A percentile compares a stretch with the other conserved stretches of the same genome.
These are phyloP conservation scores for Linnemannia exigua DNA, from an alignment of 192 early-diverging fungal genomes.

Conservation along the genomic window DNA sequence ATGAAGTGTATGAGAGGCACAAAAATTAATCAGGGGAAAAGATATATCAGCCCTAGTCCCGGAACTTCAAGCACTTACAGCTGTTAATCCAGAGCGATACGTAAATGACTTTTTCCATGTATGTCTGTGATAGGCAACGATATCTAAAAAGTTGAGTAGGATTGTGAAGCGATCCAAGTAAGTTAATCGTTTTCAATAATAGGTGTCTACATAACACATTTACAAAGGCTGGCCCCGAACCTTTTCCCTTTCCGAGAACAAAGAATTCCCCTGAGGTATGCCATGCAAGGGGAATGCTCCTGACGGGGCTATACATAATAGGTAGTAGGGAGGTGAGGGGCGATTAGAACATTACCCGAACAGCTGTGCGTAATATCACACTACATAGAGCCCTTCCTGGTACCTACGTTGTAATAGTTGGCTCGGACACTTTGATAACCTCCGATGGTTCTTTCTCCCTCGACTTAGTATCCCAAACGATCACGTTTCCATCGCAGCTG, in stretches of 20 bases:
- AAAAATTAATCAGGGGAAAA: not conserved
- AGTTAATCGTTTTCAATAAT: too few relatives aligned
- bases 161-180: not conserved
- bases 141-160: constrained; percentile 14
- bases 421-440: constrained; percentile 20
- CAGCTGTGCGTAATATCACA: too few relatives aligned
- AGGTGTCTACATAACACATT: too few relatives aligned
- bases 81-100: constrained; percentile 23
- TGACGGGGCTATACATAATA: constrained; percentile 10
- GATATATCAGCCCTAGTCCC: too few relatives aligned
- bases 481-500: constrained; percentile 45
- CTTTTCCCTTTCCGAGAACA: constrained; percentile 46
- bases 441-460: constrained; percentile 24
- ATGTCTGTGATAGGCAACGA: constrained; percentile 34
- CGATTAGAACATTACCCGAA: not conserved
- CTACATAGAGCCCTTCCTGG: not conserved
- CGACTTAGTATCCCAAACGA: constrained; percentile 39
- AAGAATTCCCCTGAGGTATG: constrained; percentile 47
- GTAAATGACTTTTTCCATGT: constrained; percentile 54
- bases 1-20: not conserved
- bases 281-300: constrained; percentile 38
- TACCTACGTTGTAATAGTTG: constrained; percentile 29
- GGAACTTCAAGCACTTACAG: constrained; percentile 7
- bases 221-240: not conserved
- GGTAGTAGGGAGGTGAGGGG: not conserved